A percentile compares a stretch with the other conserved stretches of the same genome.
Conservation (phyloP, 805 yeast species). For the Saccharomyces eubayanus region DNA sequence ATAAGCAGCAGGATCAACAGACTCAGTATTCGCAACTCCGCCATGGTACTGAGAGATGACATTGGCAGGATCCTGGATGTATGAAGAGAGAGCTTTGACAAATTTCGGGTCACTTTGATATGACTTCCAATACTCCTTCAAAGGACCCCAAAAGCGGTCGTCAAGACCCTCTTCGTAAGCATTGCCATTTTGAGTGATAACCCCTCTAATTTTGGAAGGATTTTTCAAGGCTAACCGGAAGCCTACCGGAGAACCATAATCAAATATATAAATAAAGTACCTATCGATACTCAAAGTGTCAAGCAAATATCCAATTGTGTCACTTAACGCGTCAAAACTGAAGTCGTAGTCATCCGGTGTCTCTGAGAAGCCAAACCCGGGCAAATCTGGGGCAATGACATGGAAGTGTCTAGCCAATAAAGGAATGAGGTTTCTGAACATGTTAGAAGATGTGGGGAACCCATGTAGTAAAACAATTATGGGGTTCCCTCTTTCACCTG, state of each 20-base stretch:
- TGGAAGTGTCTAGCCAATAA: constrained; percentile 32
- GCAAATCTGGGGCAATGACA: constrained; percentile 40
- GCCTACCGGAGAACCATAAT: constrained; percentile 40
- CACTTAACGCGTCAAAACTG: constrained; percentile 30
- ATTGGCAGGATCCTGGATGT: constrained; percentile 14
- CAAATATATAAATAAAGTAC: constrained; percentile 34
- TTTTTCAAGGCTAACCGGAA: constrained; percentile 32
- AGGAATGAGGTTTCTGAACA: constrained; percentile 34
- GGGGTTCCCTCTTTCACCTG: constrained; percentile 33
- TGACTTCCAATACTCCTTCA: constrained; percentile 29
- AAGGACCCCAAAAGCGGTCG: constrained; percentile 33
- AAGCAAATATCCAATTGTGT: constrained; percentile 29
- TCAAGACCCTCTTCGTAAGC: constrained; percentile 39
- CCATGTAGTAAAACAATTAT: constrained; percentile 37
- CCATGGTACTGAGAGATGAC: constrained; percentile 27
- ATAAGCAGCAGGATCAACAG: constrained; percentile 31
- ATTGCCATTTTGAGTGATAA: constrained; percentile 38
- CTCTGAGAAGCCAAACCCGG: constrained; percentile 35
- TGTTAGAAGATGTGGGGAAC: constrained; percentile 37
- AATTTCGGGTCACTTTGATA: constrained; percentile 10
- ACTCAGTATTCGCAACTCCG: constrained; percentile 23
- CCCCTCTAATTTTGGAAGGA: constrained; percentile 27
- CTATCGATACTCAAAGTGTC: constrained; percentile 21
- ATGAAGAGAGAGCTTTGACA: constrained; percentile 9
- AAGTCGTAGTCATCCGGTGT: constrained; percentile 24